Evolutionary conservation across 163 green algal genomes (phyloP).

Genomic region (Chlorella variabilis): DNA sequence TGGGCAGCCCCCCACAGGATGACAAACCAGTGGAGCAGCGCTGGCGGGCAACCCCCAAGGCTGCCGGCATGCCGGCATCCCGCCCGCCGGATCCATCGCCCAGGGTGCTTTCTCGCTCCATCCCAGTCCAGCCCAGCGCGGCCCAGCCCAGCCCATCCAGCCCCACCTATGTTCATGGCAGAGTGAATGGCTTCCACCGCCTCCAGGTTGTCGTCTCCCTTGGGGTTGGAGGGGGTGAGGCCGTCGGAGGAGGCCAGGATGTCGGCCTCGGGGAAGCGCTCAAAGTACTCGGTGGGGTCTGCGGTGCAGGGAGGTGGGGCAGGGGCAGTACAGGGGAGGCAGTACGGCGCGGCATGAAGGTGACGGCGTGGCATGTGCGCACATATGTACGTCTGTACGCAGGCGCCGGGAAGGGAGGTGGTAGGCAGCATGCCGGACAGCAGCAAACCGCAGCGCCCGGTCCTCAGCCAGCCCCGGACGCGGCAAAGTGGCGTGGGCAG

Average conservation of each 20-base stretch:
- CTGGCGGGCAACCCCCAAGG: too few species aligned
- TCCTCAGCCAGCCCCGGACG: background rate
- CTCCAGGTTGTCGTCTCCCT: constrained; percentile 51
- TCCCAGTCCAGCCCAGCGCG: too few species aligned
- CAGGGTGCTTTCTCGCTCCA: too few species aligned
- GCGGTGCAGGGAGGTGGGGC: background rate
- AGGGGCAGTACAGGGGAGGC: background rate
- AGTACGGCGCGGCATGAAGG: background rate
- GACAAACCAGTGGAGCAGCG: too few species aligned
- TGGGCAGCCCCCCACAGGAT: too few species aligned
- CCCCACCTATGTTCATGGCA: constrained; percentile 74
- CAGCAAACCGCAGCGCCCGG: background rate
- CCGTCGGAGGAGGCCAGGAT: constrained; percentile 75
- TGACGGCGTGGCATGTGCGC: too few species aligned
- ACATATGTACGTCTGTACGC: background rate
- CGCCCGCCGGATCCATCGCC: too few species aligned
- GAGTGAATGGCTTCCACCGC: constrained; percentile 34
- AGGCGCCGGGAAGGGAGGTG: too few species aligned
- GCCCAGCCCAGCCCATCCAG: too few species aligned
- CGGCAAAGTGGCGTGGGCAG: background rate
- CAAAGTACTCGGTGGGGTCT: constrained; percentile 60
- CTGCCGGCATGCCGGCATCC: too few species aligned
- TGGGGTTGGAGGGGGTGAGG: constrained; percentile 37
- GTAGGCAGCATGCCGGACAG: too few species aligned
- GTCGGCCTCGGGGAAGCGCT: constrained; percentile 63